phyloP scores from a whole-genome alignment of 495 filamentous ascomycete species.

The Neurospora tetrasperma region DNA sequence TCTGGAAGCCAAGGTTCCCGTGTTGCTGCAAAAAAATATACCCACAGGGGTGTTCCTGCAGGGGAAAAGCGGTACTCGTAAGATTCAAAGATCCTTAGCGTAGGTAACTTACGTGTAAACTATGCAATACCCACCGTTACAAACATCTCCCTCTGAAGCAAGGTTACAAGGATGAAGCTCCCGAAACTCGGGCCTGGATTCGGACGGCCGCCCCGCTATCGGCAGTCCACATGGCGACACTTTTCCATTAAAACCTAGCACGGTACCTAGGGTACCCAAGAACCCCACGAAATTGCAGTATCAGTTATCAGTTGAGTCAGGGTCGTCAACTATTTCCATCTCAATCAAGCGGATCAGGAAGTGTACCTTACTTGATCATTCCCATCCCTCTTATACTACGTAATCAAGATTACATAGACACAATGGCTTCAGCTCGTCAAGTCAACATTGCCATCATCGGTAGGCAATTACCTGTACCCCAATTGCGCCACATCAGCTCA shows the following conservation, averaged over 20 bases:
- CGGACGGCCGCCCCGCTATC: constrained; percentile 17
- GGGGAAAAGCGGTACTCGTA: not conserved
- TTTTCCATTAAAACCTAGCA: not conserved
- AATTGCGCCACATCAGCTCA: not conserved
- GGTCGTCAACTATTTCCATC: not conserved
- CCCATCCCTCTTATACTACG: not conserved
- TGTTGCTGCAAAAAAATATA: not conserved
- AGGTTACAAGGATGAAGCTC: constrained; percentile 1
- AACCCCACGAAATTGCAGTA: not conserved
- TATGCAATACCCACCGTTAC: not conserved
- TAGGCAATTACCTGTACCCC: constrained; percentile 4
- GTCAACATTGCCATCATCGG: constrained; percentile 27
- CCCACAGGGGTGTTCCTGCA: not conserved
- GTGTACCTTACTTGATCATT: not conserved
- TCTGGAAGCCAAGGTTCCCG: not conserved
- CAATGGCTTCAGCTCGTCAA: constrained; percentile 20
- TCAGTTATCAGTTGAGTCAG: not conserved
- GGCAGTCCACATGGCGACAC: constrained; percentile 12
- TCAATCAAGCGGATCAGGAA: constrained; percentile 3
- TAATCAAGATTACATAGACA: constrained; percentile 1
- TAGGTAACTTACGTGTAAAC: not conserved
- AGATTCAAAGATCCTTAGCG: no score
- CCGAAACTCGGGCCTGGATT: not conserved
- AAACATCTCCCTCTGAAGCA: not conserved
- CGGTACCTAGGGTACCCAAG: not conserved